phyloP scores from a whole-genome alignment of 192 early-diverging fungal species.

The Polychytrium aggregatum region DNA sequence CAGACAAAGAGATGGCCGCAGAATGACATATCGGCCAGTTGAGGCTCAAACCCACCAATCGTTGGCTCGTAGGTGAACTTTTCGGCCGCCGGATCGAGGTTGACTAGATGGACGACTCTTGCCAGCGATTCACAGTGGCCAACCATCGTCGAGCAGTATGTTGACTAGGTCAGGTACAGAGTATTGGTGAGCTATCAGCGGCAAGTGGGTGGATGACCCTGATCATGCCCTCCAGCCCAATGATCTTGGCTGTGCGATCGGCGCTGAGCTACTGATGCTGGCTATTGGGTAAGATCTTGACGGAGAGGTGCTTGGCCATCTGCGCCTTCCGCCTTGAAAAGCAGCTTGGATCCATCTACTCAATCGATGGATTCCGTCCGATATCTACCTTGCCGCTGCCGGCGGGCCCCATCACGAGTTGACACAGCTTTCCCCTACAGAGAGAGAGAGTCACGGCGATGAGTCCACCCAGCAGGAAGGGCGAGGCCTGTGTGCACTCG shows the following conservation, averaged over 20 bases:
- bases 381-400: constrained; percentile 92
- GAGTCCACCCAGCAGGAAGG: too few species aligned
- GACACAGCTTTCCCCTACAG: constrained; percentile 52
- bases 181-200: too few species aligned
- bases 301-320: background rate
- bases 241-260: background rate
- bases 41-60: constrained; percentile 71
- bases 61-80: constrained; percentile 87
- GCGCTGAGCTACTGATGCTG: too few species aligned
- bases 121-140: constrained; percentile 79
- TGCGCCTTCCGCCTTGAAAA: constrained; percentile 2
- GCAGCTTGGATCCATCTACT: too few species aligned
- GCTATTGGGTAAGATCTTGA: background rate
- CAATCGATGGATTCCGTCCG: too few species aligned
- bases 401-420: constrained; percentile 95
- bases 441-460: too few species aligned
- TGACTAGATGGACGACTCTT: constrained; percentile 81
- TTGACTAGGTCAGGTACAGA: too few species aligned
- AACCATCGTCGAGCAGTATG: constrained; percentile 92
- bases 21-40: background rate
- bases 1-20: background rate
- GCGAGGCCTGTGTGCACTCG: too few species aligned
- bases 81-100: constrained; percentile 96
- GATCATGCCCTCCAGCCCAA: too few species aligned
- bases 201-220: too few species aligned